Conservation (phyloP, 495 filamentous ascomycete genomes). For the Sporormia fimetaria region DNA sequence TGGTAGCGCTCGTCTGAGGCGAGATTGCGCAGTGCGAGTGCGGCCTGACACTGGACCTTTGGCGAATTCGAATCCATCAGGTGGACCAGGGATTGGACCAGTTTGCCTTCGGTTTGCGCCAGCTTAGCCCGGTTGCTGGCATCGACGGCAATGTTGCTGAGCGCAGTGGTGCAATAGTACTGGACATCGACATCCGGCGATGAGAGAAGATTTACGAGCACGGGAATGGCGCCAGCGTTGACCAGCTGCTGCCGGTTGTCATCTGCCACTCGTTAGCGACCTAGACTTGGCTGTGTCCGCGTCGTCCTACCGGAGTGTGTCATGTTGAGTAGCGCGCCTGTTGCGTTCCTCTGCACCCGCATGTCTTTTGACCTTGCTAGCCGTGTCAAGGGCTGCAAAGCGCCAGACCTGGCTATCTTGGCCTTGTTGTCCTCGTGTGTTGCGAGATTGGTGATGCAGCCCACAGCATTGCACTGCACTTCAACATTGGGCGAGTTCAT, state of each 20-base stretch:
- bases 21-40: slow-evolving; percentile 83
- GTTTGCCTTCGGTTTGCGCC: slow-evolving; percentile 73
- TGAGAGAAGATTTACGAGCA: slow-evolving; percentile 84
- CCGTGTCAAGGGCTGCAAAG: slow-evolving; percentile 76
- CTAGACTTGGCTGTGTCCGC: not conserved
- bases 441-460: slow-evolving; percentile 94
- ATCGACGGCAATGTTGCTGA: slow-evolving; percentile 98
- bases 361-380: slow-evolving; percentile 96
- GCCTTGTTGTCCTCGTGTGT: slow-evolving; percentile 99
- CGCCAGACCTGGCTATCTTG: slow-evolving; percentile 92
- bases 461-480: slow-evolving; percentile 97
- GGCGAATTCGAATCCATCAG: slow-evolving; percentile 95
- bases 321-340: slow-evolving; percentile 94
- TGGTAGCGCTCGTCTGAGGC: slow-evolving; percentile 98
- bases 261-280: slow-evolving; percentile 40
- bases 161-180: slow-evolving; percentile 97
- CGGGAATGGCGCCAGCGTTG: slow-evolving; percentile 90
- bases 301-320: slow-evolving; percentile 78
- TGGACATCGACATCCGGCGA: slow-evolving; percentile 93
- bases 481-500: slow-evolving; percentile 99
- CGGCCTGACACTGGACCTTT: slow-evolving; percentile 96
- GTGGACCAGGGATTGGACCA: slow-evolving; percentile 87
- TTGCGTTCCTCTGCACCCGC: slow-evolving; percentile 96
- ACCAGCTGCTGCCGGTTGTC: slow-evolving; percentile 96
- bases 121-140: slow-evolving; percentile 78